Percentiles rank a stretch among this genome's conserved stretches.
These are phyloP conservation scores for Aegle marmelos DNA, from an alignment of 345 rosid species.

Conservation along the genomic window DNA sequence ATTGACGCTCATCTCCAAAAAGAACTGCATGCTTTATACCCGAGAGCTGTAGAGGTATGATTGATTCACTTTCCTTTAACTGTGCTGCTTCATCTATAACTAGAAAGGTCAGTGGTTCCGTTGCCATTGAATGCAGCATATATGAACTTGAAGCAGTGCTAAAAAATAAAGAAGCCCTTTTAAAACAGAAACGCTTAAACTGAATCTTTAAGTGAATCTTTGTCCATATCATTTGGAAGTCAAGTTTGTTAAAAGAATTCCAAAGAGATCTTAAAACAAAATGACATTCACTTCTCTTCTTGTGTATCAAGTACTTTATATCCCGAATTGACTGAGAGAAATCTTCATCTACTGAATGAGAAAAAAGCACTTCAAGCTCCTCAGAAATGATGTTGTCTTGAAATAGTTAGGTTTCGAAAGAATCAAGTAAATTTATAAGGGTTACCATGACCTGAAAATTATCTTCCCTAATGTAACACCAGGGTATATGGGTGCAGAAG, in stretches of 20 bases:
- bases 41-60: conserved; percentile 45
- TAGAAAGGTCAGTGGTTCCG: conserved; percentile 36
- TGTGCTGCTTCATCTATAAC: conserved; percentile 71
- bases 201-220: not conserved
- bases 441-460: not conserved
- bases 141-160: conserved; percentile 41
- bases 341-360: not conserved
- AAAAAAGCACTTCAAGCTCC: not conserved
- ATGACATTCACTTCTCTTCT: not conserved
- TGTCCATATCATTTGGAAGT: conserved; percentile 17
- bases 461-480: conserved; percentile 15
- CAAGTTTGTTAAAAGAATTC: not conserved
- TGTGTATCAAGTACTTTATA: not conserved
- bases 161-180: conserved; percentile 31
- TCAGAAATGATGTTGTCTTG: not conserved
- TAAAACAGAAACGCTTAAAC: conserved; percentile 29
- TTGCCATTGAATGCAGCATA: conserved; percentile 21
- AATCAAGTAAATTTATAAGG: too few relatives aligned
- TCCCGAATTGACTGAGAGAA: not conserved
- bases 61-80: conserved; percentile 52
- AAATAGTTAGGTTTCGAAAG: too few relatives aligned
- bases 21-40: conserved; percentile 41
- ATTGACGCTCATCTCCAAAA: conserved; percentile 51
- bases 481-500: conserved; percentile 32
- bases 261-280: not conserved